phyloP scores from a whole-genome alignment of 2,329 filamentous ascomycete species.

The Trichoderma harzianum region DNA sequence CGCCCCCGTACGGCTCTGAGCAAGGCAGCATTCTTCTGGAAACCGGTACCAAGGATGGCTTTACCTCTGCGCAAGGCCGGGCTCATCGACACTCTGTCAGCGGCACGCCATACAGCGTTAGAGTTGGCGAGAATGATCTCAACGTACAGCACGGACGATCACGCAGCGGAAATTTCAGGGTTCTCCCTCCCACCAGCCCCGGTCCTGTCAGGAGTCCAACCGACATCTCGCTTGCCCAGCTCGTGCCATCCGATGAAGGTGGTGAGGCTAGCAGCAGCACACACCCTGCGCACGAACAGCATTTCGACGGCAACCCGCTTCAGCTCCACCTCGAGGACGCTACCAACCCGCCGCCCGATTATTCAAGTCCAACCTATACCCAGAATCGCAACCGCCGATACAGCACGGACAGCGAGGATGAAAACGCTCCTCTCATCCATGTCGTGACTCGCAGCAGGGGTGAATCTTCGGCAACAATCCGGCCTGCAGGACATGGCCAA shows the following conservation, averaged over 20 bases:
- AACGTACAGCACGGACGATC: slow-evolving; percentile 68
- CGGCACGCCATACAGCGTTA: slow-evolving; percentile 37
- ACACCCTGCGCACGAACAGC: slow-evolving; percentile 25
- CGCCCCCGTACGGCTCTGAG: slow-evolving; percentile 94
- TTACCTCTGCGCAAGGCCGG: slow-evolving; percentile 42
- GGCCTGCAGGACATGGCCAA: slow-evolving; percentile 25
- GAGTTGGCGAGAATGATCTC: slow-evolving; percentile 44
- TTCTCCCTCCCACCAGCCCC: slow-evolving; percentile 75
- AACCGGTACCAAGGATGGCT: slow-evolving; percentile 66
- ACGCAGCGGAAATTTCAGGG: slow-evolving; percentile 73
- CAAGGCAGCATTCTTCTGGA: slow-evolving; percentile 95
- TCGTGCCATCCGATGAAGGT: slow-evolving; percentile 68
- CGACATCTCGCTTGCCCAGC: slow-evolving; percentile 88
- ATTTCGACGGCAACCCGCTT: slow-evolving; percentile 37
- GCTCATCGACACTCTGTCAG: slow-evolving; percentile 46
- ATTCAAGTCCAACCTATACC: slow-evolving; percentile 60
- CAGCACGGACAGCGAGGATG: slow-evolving; percentile 55
- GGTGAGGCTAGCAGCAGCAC: slow-evolving; percentile 53
- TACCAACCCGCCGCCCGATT: slow-evolving; percentile 66
- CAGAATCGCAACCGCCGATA: slow-evolving; percentile 52
- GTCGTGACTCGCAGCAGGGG: slow-evolving; percentile 50
- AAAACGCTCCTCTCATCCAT: slow-evolving; percentile 51
- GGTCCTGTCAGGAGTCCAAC: slow-evolving; percentile 89
- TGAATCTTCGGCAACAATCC: slow-evolving; percentile 43
- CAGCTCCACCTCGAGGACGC: slow-evolving; percentile 50